Conservation (phyloP, 306 rosid genomes). For the Cucurbita moschata region DNA sequence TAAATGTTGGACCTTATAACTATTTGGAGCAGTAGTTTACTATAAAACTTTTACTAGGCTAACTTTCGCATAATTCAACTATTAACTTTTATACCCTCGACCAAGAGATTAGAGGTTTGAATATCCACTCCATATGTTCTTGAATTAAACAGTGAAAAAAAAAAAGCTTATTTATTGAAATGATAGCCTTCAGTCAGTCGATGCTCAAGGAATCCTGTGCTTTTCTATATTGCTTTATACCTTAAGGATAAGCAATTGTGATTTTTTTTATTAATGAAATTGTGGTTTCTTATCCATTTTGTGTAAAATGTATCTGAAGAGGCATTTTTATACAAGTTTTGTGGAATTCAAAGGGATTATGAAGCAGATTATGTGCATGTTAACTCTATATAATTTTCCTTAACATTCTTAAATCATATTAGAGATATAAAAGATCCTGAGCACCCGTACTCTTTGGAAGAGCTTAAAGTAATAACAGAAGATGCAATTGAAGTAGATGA, state of each 20-base stretch:
- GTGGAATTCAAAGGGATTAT: neutral
- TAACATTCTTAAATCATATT: slow-evolving; percentile 63
- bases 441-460: slow-evolving; percentile 83
- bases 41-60: neutral
- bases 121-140: neutral
- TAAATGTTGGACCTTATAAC: neutral
- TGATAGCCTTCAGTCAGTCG: neutral
- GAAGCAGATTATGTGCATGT: neutral
- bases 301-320: neutral
- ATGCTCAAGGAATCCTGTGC: neutral
- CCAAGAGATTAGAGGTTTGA: neutral
- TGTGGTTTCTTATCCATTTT: neutral
- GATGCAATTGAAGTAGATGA: slow-evolving; percentile 83
- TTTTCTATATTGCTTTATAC: neutral
- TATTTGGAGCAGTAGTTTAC: neutral
- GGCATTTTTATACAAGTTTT: neutral
- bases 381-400: slow-evolving; percentile 16
- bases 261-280: neutral
- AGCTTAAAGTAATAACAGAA: slow-evolving; percentile 85
- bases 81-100: too few relatives aligned
- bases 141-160: neutral
- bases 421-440: slow-evolving; percentile 94
- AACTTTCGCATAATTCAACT: neutral
- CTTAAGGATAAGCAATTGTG: neutral
- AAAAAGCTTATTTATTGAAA: neutral